Conservation (phyloP, 73 alveolate species). For the Paramecium sonneborni region DNA sequence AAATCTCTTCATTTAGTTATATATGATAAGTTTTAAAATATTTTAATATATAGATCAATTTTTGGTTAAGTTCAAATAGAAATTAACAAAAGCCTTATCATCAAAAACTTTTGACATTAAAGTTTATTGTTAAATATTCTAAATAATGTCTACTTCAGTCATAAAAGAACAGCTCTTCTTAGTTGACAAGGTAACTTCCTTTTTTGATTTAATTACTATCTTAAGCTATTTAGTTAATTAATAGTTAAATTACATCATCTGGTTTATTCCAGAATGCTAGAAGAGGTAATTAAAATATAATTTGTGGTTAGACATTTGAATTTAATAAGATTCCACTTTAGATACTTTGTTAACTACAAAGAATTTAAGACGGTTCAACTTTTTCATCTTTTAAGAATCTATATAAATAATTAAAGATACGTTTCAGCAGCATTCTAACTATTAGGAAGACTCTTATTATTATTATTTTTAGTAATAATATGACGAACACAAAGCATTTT, state of each 20-base stretch:
- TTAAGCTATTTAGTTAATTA: neutral
- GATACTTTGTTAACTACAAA: neutral
- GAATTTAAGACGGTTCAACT: neutral
- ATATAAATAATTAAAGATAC: neutral
- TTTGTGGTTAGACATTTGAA: neutral
- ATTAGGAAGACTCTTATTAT: neutral
- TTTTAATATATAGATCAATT: neutral
- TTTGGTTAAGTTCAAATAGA: neutral
- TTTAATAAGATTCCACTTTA: neutral
- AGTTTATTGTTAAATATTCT: neutral
- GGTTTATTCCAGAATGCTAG: conserved; percentile 10
- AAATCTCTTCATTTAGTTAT: conserved; percentile 14
- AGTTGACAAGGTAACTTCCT: neutral
- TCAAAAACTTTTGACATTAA: neutral
- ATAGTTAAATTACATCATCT: neutral
- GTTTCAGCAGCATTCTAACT: conserved; percentile 19
- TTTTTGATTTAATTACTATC: neutral
- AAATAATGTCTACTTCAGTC: neutral
- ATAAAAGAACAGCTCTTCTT: neutral
- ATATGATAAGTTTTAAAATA: neutral
- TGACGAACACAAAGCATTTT: neutral
- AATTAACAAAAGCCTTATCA: neutral
- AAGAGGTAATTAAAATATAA: neutral
- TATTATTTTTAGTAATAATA: neutral
- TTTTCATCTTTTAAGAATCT: conserved; percentile 24